Conservation (phyloP, 2,329 filamentous ascomycete genomes). For the Pseudogymnoascus destructans region DNA sequence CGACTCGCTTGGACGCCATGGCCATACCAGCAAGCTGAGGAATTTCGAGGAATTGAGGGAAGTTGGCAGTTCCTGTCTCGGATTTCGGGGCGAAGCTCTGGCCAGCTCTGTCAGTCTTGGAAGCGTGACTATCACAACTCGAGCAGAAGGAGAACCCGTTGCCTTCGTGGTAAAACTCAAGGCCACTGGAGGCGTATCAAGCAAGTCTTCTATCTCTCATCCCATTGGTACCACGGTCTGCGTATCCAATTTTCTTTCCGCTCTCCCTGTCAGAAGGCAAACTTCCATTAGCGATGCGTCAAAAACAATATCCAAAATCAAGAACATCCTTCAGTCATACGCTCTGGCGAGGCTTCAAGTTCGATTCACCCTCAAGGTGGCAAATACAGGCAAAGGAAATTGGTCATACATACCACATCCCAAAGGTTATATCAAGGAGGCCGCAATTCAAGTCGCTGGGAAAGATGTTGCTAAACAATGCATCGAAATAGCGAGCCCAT, state of each 20-base stretch:
- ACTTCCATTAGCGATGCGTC: slow-evolving; percentile 41
- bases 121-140: slow-evolving; percentile 48
- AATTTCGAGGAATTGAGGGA: slow-evolving; percentile 47
- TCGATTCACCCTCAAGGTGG: slow-evolving; percentile 46
- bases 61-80: slow-evolving; percentile 48
- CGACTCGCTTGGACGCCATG: slow-evolving; percentile 45
- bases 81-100: slow-evolving; percentile 64
- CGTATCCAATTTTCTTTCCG: slow-evolving; percentile 44
- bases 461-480: slow-evolving; percentile 43
- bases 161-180: slow-evolving; percentile 38
- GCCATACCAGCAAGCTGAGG: slow-evolving; percentile 61
- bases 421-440: slow-evolving; percentile 39
- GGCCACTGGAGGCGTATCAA: slow-evolving; percentile 28
- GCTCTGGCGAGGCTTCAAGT: slow-evolving; percentile 52
- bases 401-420: slow-evolving; percentile 51
- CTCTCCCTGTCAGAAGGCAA: slow-evolving; percentile 50
- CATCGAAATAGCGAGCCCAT: slow-evolving; percentile 25
- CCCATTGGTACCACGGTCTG: slow-evolving; percentile 58
- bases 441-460: slow-evolving; percentile 49
- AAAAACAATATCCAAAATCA: slow-evolving; percentile 45
- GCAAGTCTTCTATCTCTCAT: slow-evolving; percentile 32
- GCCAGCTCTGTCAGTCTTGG: slow-evolving; percentile 51
- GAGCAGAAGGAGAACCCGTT: slow-evolving; percentile 45
- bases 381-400: slow-evolving; percentile 36
- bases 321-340: slow-evolving; percentile 48